Evolutionary conservation across 495 filamentous ascomycete genomes (phyloP), one percentile per base, ranked within the genome.

Genomic region (Hypoxylon cercidicola): DNA sequence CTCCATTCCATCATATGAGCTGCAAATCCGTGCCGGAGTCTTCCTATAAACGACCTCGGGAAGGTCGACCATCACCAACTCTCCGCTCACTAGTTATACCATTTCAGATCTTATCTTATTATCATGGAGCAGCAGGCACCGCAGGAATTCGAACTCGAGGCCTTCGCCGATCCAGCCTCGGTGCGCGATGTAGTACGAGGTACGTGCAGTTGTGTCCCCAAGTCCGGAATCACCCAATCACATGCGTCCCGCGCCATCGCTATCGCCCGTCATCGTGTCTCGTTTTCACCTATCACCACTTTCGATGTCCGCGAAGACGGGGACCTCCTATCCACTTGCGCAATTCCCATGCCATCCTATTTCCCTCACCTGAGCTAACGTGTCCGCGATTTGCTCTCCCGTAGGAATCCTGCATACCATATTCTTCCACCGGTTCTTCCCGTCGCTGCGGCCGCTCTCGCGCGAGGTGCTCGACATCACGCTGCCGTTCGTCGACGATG

Each of bases 391-490:
- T 35, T 10, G 7, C n/a, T n/a, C n/a, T n/a, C n/a, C n/a, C n/a
- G n/a, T 62, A 98, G 94, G 90, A 60, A 90, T 97, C 70, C 88
- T 98, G 50, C 93, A 97, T 75, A 95, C 94, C 39, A 97, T 99
- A 73, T 99, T 98, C 88, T 99, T 99, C 82, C 93, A 98, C 78
- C 91, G 95, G 61, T 96, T 93, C 83, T 98, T 99, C 81, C 90
- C 90, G 56, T 87, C 90, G 25, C 84, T 97, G 55, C 80, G 86
- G 12, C 95, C 95, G n/a, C 84, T 85, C 44, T 92, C 91, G 43
- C 88, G 92, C 72, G 95, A 99, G 71, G 86, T 98, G 43, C 87
- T 98, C 55, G 95, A 97, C 71, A 84, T 97, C 53, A 97, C 93
- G 23, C 85, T 98, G 7, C 92, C 96, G 30, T 87, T 89, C 61